Evolutionary conservation across 1,139 yeast genomes (phyloP), one percentile per base, ranked within the genome.

Genomic region (Lodderomyces theae): DNA sequence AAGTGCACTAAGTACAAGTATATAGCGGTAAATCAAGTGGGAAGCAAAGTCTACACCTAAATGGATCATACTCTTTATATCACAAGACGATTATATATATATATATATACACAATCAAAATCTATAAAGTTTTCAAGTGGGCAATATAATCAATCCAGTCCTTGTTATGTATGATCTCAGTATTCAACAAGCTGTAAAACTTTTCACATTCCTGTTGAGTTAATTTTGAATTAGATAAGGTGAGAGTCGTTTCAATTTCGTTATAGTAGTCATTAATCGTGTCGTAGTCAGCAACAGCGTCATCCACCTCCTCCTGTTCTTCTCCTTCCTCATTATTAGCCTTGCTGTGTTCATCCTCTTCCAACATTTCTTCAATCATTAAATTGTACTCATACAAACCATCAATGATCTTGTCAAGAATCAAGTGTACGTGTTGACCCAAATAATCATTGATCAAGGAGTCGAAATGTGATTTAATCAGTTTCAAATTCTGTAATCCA

Each of bases 371-470:
- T 17, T 48, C 49, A 37, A 46, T 40, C 35, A 41, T 35, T 19
- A 47, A 22, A 31, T 48, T 48, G 37, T 48, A 48, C 23, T 48
- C 45, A 23, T 48, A 48, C 31, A 48, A 40, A 17, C 42, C 45
- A 24, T 45, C 48, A 22, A 45, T 46, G 5, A 48, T 45, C 9
- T 37, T 36, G 25, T 46, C 49, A 17, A 41, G 26, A 16, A 45
- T 39, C 9, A 40, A 41, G 37, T 46, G 50, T 2, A 48, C 47
- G 4, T 39, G 42, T 3, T 36, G 39, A 30, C 40, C 30, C 13
- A 45, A 40, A 33, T 45, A 38, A 12, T 37, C 37, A 22, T 40
- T 38, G 5, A 43, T 35, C 18, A 47, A 41, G 17, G 44, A 33
- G 28, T 45, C 45, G 21, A 45, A 42, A 31, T 41, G 41, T 2